Evolutionary conservation across 495 filamentous ascomycete species (phyloP), one percentile per base, ranked within the genome.

Genomic region (Polyplosphaeria fusca): DNA sequence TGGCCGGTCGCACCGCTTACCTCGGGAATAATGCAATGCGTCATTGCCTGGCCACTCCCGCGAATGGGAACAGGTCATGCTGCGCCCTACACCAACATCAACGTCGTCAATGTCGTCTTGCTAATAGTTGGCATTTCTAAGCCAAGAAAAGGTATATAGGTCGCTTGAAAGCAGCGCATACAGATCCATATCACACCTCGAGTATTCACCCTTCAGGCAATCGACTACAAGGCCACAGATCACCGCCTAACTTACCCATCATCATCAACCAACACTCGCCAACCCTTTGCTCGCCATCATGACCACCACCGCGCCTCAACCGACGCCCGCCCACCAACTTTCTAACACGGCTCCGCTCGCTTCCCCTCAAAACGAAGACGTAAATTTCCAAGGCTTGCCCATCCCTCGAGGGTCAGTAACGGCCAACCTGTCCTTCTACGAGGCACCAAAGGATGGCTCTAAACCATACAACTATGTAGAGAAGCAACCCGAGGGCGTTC

Each of bases 381-480:
- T 57, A 5, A 55, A 56, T 14, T 27, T 55, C 55, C 52, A 70
- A 55, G 58, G 55, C 24, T 23, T 59, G 42, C 53, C 44, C 47
- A 75, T 87, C 58, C 87, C 86, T 26, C 77, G 81, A 41, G 90
- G 90, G 44, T 76, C 85, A 65, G 82, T 88, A 32, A 76, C 71
- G 18, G 76, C 85, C 23, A 68, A 66, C 30, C 75, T 95, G 2
- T 81, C 82, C 73, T 95, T 89, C 81, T 89, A 84, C 70, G 24
- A 43, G 1, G 76, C 81, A 0, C 86, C 89, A 0, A 32, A 77
- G 13, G 83, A 89, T 67, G 82, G 82, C 70, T 74, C 78, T 18
- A 65, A 55, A 1, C 87, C 88, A 14, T 86, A 76, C 75, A 82
- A 89, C 73, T 86, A 84, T 70, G 85, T 91, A 68, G 82, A 86